phyloP scores from a whole-genome alignment of 2,329 filamentous ascomycete genomes.

The Plectosphaerella plurivora region DNA sequence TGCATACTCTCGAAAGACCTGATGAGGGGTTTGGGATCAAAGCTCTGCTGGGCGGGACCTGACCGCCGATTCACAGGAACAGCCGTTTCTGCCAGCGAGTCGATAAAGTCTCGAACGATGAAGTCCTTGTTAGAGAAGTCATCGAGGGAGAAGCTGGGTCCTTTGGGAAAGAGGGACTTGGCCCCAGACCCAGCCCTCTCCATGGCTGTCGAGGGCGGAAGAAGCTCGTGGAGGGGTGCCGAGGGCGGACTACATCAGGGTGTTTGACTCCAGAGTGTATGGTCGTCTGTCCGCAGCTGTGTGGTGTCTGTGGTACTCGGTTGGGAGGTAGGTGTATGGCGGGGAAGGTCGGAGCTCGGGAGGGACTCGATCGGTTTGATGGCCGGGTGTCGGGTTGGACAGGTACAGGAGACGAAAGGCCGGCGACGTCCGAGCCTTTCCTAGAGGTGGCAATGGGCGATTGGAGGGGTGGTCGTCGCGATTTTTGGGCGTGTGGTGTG shows the following conservation, averaged over 20 bases:
- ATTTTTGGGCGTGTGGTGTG: no score
- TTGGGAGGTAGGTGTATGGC: no score
- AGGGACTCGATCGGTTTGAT: no score
- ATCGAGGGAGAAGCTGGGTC: constrained; percentile 80
- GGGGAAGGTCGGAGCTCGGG: no score
- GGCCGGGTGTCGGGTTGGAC: no score
- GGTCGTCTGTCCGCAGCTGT: neutral
- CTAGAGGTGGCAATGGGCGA: no score
- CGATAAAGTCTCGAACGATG: constrained; percentile 96
- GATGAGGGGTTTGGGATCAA: constrained; percentile 96
- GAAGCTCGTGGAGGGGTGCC: neutral
- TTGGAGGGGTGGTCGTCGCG: no score
- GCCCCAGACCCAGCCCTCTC: constrained; percentile 43
- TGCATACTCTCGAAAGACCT: constrained; percentile 78
- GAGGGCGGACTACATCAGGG: neutral
- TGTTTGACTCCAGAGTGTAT: neutral
- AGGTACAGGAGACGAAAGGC: no score
- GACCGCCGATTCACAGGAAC: constrained; percentile 78
- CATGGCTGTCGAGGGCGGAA: constrained; percentile 22
- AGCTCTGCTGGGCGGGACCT: constrained; percentile 57
- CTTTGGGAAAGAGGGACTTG: constrained; percentile 69
- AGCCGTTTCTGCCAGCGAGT: constrained; percentile 81
- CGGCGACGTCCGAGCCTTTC: no score
- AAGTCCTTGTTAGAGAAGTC: constrained; percentile 90
- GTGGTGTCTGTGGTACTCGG: neutral